phyloP scores from a whole-genome alignment of 305 asterid species.

The Plantago coronopus region DNA sequence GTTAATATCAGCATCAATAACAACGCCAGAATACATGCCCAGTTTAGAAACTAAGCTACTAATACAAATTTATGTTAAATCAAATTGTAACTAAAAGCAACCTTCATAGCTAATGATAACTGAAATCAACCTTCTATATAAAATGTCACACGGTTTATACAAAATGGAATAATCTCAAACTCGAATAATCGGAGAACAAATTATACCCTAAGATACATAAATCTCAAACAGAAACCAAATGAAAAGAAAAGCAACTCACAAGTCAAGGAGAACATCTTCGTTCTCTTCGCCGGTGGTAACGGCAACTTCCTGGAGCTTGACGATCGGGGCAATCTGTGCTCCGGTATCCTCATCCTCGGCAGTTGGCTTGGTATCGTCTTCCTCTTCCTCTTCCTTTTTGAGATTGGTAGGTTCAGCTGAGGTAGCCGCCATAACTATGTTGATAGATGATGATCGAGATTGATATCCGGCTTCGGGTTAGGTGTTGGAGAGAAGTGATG shows the following conservation, averaged over 20 bases:
- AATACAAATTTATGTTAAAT: too few species aligned
- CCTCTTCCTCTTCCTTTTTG: slow-evolving; percentile 46
- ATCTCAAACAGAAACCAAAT: neutral
- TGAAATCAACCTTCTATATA: neutral
- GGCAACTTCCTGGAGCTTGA: slow-evolving; percentile 50
- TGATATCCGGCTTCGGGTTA: slow-evolving; percentile 36
- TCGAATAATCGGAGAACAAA: too few species aligned
- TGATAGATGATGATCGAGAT: slow-evolving; percentile 1
- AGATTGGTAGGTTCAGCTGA: slow-evolving; percentile 33
- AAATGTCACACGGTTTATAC: too few species aligned
- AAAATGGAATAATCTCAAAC: neutral
- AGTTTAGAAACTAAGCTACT: too few species aligned
- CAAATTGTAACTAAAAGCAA: neutral
- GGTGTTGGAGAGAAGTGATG: slow-evolving; percentile 20
- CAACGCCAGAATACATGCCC: too few species aligned
- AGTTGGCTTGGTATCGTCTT: slow-evolving; percentile 38
- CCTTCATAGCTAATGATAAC: neutral
- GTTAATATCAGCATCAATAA: neutral
- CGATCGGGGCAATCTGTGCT: slow-evolving; percentile 60
- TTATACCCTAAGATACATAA: neutral
- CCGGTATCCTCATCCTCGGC: slow-evolving; percentile 64
- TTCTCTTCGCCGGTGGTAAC: slow-evolving; percentile 58
- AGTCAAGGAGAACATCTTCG: slow-evolving; percentile 46
- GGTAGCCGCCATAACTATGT: slow-evolving; percentile 29
- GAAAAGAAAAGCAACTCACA: slow-evolving; percentile 31